phyloP scores from a whole-genome alignment of 495 filamentous ascomycete species.

The Collariella sp. region DNA sequence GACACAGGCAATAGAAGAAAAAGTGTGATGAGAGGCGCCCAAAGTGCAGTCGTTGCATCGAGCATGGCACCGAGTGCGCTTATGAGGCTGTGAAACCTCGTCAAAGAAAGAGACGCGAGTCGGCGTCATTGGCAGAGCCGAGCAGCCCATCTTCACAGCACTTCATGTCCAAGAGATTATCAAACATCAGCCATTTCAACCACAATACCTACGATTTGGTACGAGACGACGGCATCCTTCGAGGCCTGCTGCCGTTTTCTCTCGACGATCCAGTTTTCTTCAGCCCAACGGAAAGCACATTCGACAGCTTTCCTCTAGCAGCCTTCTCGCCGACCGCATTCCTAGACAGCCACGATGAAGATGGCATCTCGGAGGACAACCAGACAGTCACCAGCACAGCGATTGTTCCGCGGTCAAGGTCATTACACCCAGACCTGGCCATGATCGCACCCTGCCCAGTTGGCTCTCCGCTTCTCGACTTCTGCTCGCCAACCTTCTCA shows the following conservation, averaged over 20 bases:
- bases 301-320: constrained; percentile 3
- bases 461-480: constrained; percentile 42
- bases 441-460: constrained; percentile 42
- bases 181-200: constrained; percentile 17
- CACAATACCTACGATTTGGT: not conserved
- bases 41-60: constrained; percentile 48
- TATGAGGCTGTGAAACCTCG: constrained; percentile 52
- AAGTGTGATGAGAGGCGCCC: constrained; percentile 57
- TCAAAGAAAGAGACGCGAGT: constrained; percentile 43
- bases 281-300: constrained; percentile 24
- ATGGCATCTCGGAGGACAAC: not conserved
- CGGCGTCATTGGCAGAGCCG: constrained; percentile 1
- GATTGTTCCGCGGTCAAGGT: constrained; percentile 19
- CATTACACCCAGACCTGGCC: constrained; percentile 31
- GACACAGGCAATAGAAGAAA: constrained; percentile 43
- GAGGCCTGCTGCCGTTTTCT: constrained; percentile 10
- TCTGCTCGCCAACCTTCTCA: constrained; percentile 42
- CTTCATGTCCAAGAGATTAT: constrained; percentile 10
- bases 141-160: not conserved
- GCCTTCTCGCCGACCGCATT: constrained; percentile 2
- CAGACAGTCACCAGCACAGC: constrained; percentile 2
- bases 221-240: not conserved
- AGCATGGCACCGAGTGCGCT: constrained; percentile 44
- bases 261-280: constrained; percentile 15
- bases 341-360: constrained; percentile 9